phyloP scores from a whole-genome alignment of 192 early-diverging fungal species.

The Coemansia interrupta region DNA sequence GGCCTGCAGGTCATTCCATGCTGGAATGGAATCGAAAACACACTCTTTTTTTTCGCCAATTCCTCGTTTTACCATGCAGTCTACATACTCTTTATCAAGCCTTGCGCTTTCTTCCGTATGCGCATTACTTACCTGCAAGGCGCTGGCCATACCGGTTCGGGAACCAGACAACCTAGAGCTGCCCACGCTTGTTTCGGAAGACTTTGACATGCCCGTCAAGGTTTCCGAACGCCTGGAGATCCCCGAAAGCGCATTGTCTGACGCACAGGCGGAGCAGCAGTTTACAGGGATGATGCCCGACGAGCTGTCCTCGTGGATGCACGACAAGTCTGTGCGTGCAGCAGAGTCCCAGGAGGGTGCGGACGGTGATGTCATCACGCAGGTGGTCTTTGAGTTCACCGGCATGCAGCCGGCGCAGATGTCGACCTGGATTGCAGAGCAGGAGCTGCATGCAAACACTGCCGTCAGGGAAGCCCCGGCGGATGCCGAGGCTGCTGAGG shows the following conservation, averaged over 20 bases:
- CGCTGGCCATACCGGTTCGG: neutral
- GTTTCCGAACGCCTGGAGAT: neutral
- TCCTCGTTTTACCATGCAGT: neutral
- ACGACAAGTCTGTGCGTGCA: constrained; percentile 13
- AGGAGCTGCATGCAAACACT: constrained; percentile 1
- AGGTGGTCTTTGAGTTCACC: constrained; percentile 3
- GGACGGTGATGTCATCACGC: neutral
- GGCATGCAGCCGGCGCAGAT: constrained; percentile 2
- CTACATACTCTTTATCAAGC: neutral
- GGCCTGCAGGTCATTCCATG: too few relatives aligned
- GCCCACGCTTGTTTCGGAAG: neutral
- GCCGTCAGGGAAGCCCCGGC: neutral
- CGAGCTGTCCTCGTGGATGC: constrained; percentile 28
- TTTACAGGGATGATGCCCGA: constrained; percentile 40
- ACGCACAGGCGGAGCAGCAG: constrained; percentile 1
- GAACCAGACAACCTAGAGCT: neutral
- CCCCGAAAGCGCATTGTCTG: neutral
- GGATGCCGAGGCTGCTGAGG: constrained; percentile 7
- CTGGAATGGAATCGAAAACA: neutral
- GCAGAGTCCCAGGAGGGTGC: constrained; percentile 4
- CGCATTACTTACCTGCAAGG: neutral
- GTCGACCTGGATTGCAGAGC: constrained; percentile 4
- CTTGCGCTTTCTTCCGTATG: neutral
- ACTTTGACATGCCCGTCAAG: neutral
- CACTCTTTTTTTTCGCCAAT: neutral